Percentiles rank a stretch among this genome's conserved stretches.
Conservation (phyloP, 371 early-diverging fungal genomes). For the Amoeboaphelidium protococcarum region DNA sequence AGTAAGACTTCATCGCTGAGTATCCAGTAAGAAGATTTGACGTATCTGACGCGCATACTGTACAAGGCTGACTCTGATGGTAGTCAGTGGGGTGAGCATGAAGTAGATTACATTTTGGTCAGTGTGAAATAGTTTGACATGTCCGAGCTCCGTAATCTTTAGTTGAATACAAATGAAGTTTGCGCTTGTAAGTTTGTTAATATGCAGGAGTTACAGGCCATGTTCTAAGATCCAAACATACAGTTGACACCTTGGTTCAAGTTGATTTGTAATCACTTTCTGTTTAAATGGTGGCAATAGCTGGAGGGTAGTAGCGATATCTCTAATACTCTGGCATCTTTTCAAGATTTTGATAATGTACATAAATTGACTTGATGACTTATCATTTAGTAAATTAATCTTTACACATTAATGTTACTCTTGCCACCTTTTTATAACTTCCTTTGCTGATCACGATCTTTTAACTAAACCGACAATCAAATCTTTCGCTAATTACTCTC, state of each 20-base stretch:
- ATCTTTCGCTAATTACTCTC: no score
- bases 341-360: no score
- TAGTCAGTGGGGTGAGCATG: slow-evolving; percentile 92
- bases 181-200: neutral
- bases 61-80: slow-evolving; percentile 65
- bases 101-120: slow-evolving; percentile 7
- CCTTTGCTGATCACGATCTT: no score
- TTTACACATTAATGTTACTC: no score
- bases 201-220: slow-evolving; percentile 1
- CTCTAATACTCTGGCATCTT: no score
- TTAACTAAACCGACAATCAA: no score
- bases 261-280: slow-evolving; percentile 58
- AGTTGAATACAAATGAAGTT: neutral
- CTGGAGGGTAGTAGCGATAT: no score
- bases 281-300: slow-evolving; percentile 95
- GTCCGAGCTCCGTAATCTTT: neutral
- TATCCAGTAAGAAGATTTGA: slow-evolving; percentile 49
- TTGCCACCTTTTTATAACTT: no score
- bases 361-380: no score
- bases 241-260: slow-evolving; percentile 84
- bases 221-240: slow-evolving; percentile 16
- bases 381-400: no score
- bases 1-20: slow-evolving; percentile 41
- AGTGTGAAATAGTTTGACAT: neutral
- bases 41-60: slow-evolving; percentile 74